Evolutionary conservation across 805 yeast genomes (phyloP).

Genomic region (Hanseniaspora opuntiae): DNA sequence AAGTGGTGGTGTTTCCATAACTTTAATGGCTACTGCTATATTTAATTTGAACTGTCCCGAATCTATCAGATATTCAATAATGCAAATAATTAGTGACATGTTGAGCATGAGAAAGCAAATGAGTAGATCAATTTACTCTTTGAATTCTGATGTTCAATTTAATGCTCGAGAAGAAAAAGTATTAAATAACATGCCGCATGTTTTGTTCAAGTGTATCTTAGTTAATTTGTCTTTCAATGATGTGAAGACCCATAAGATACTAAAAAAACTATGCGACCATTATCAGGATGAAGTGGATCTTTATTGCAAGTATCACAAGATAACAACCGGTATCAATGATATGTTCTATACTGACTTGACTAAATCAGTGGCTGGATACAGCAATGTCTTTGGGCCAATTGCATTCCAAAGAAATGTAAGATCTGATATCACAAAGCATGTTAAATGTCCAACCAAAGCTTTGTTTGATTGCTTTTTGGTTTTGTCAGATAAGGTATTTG

Average conservation of each 20-base stretch:
- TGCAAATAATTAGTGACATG: slow-evolving; percentile 17
- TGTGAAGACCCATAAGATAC: slow-evolving; percentile 35
- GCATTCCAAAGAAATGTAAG: slow-evolving; percentile 61
- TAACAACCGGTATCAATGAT: slow-evolving; percentile 16
- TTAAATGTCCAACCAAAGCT: slow-evolving; percentile 20
- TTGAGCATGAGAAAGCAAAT: slow-evolving; percentile 28
- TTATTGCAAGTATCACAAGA: slow-evolving; percentile 20
- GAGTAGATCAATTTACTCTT: slow-evolving; percentile 20
- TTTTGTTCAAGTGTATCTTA: slow-evolving; percentile 39
- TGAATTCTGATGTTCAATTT: slow-evolving; percentile 19
- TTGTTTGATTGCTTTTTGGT: slow-evolving; percentile 24
- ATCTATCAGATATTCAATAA: slow-evolving; percentile 28
- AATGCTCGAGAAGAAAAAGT: slow-evolving; percentile 20
- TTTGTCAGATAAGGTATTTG: slow-evolving; percentile 28
- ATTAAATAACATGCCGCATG: slow-evolving; percentile 26
- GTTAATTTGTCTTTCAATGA: slow-evolving; percentile 40
- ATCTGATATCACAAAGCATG: slow-evolving; percentile 25
- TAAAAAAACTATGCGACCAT: slow-evolving; percentile 31
- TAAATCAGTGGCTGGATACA: slow-evolving; percentile 37
- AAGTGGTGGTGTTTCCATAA: slow-evolving; percentile 26
- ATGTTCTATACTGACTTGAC: slow-evolving; percentile 29
- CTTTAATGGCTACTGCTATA: slow-evolving; percentile 27
- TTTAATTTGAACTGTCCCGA: slow-evolving; percentile 23
- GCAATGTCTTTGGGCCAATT: slow-evolving; percentile 48
- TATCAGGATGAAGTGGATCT: slow-evolving; percentile 19